phyloP scores from a whole-genome alignment of 176 grass and related monocot genomes.

The Carex parvula region DNA sequence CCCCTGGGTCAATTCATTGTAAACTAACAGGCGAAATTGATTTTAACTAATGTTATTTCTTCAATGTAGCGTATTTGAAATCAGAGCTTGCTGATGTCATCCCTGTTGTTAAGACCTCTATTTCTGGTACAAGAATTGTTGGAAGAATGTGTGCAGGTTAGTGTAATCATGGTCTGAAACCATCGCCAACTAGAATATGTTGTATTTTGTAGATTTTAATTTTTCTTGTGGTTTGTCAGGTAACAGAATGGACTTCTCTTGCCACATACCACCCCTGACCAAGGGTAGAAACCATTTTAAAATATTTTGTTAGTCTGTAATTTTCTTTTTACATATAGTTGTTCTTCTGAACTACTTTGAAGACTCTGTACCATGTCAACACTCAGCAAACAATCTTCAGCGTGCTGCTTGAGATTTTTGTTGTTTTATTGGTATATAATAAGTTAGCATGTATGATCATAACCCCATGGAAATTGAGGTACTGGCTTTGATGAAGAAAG shows the following conservation, averaged over 20 bases:
- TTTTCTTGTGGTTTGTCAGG: conserved; percentile 38
- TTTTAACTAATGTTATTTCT: background rate
- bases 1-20: background rate
- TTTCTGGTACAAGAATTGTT: conserved; percentile 77
- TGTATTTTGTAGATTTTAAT: background rate
- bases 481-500: background rate
- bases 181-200: background rate
- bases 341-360: background rate
- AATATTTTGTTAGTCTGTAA: background rate
- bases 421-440: background rate
- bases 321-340: background rate
- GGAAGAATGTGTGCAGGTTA: conserved; percentile 85
- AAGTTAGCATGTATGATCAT: background rate
- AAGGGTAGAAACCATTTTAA: conserved; percentile 47
- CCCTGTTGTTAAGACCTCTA: conserved; percentile 93
- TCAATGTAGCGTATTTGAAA: conserved; percentile 70
- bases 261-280: conserved; percentile 91
- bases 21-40: background rate
- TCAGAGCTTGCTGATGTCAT: conserved; percentile 76
- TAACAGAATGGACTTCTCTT: conserved; percentile 98
- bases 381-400: background rate
- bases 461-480: background rate
- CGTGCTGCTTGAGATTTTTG: background rate
- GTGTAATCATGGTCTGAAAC: background rate
- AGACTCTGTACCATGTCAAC: background rate